phyloP scores from a whole-genome alignment of 108 stramenopile species.

The Skeletonema tropicum region DNA sequence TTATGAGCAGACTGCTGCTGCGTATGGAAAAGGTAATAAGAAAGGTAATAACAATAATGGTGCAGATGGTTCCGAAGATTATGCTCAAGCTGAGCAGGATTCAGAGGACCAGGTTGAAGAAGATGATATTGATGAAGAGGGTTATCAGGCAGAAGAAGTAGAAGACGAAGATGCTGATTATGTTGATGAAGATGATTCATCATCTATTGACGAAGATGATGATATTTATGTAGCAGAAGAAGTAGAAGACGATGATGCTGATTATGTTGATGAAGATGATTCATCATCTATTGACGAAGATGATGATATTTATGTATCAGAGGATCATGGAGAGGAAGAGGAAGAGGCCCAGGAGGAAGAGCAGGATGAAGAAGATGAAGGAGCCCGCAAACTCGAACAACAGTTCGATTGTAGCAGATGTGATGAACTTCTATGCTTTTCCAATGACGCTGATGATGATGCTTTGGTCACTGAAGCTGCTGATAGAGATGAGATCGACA shows the following conservation, averaged over 20 bases:
- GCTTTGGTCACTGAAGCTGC: background rate
- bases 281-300: no score
- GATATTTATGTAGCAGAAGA: no score
- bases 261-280: no score
- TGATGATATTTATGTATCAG: no score
- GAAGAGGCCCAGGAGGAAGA: slow-evolving; percentile 6
- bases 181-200: no score
- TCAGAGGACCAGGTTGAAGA: no score
- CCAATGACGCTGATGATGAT: slow-evolving; percentile 21
- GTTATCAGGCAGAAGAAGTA: background rate
- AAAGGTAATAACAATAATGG: background rate
- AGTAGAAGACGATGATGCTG: no score
- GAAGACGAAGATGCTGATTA: background rate
- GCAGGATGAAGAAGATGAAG: background rate
- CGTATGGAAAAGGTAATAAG: no score
- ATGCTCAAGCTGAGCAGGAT: background rate
- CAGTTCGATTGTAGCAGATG: slow-evolving; percentile 32
- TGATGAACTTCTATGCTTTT: slow-evolving; percentile 25
- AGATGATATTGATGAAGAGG: background rate
- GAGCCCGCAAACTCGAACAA: slow-evolving; percentile 23
- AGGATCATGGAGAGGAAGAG: no score
- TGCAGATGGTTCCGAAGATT: background rate
- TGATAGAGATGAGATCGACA: slow-evolving; percentile 17
- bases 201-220: no score
- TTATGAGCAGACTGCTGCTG: no score